Conservation (phyloP, 2,329 filamentous ascomycete genomes). For the Phialocephala sp. region DNA sequence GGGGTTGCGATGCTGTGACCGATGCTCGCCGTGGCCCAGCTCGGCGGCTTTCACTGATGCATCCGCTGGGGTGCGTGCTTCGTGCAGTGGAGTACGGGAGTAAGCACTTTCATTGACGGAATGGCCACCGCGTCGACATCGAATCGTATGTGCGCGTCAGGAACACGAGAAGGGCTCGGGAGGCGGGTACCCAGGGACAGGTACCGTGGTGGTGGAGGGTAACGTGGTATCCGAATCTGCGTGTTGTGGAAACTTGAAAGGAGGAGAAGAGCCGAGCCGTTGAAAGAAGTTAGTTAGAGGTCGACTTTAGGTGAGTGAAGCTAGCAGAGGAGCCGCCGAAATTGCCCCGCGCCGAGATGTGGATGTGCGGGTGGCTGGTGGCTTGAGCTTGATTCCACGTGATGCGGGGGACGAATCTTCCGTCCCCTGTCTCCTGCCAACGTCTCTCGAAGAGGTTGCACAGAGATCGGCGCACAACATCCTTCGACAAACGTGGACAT, state of each 20-base stretch:
- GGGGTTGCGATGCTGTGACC: not conserved
- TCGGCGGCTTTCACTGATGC: conserved; percentile 7
- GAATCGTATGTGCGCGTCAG: not conserved
- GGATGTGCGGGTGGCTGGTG: not conserved
- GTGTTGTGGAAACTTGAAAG: not conserved
- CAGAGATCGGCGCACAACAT: not conserved
- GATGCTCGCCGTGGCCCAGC: conserved; percentile 4
- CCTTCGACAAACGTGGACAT: not conserved
- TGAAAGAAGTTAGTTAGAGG: not conserved
- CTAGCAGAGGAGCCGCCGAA: conserved; percentile 13
- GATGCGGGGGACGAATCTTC: conserved; percentile 16
- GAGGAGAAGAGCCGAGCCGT: not conserved
- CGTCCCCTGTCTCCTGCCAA: not conserved
- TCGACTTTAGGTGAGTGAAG: not conserved
- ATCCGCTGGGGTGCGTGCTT: not conserved
- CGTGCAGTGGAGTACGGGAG: too few species aligned
- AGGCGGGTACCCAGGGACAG: not conserved
- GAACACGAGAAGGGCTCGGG: not conserved
- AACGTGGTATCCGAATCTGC: conserved; percentile 20
- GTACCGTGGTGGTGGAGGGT: not conserved
- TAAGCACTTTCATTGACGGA: not conserved
- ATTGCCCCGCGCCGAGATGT: conserved; percentile 11
- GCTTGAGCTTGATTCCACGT: conserved; percentile 5
- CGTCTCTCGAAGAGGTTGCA: not conserved
- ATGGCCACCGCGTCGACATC: conserved; percentile 1